Base-by-base conservation (phyloP, 371 early-diverging fungal genomes). In the Choanephora cucurbitarum region DNA sequence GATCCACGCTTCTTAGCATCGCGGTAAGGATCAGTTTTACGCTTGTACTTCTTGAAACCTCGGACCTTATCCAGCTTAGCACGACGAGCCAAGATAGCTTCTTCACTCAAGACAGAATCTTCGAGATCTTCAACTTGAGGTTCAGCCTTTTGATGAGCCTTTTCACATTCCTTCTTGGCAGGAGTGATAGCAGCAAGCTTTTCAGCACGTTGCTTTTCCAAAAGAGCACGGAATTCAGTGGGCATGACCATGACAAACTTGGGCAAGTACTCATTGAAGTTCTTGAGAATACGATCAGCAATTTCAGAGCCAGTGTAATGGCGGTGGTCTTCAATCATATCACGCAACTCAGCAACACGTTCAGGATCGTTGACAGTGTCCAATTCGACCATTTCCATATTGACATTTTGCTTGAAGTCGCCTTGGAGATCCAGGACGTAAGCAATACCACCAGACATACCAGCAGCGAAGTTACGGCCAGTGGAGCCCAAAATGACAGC, bases 381-480 rank as follows among this genome's bases (percentile, higher is more conserved):
- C 11, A 97, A 77, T 32, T 84, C 84, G 24, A 96, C 97, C 85
- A 95, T 90, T 78, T 96, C 96, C 70, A 66, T 79, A 67, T 97
- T 97, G 79, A 91, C 90, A 55, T 82, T 82, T 44, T 58, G 55
- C 51, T 56, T 69, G 69, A 94, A 90, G 49, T 73, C 75, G 33
- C 70, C 79, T 5, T 81, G 33, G 18, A 77, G 5, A 60, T 91
- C 88, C 24, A 91, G 72, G 8, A 96, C 84, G 62, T 95, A 96
- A 1, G 96, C 92, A 54, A 94, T 87, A 61, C 96, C 96, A 45
- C 96, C 96, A 46, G 87, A 86, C 96, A 96, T 96, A 63, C 96
- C 90, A 6, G 91, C 95, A 28, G 95, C 96, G 79, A 96, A 95
- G 80, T 96, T 96, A 66, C 93, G 88, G 10, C 96, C 96, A 14